Evolutionary conservation across 805 yeast genomes (phyloP).

Genomic region (Lipomyces yamadae): DNA sequence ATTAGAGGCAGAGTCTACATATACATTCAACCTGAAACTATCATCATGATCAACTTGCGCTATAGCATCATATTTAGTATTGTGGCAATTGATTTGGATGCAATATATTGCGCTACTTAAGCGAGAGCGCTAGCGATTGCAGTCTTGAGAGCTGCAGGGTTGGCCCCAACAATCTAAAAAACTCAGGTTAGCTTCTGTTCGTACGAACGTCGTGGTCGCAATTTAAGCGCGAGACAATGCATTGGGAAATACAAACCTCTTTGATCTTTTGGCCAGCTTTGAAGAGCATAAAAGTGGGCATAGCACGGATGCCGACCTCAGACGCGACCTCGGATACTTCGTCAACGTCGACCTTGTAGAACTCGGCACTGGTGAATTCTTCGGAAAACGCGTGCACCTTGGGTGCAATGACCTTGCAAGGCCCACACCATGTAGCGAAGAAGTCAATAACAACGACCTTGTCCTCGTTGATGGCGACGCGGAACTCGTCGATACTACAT

Average conservation of each 20-base stretch:
- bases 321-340: constrained; percentile 75
- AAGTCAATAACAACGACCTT: constrained; percentile 92
- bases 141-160: constrained; percentile 38
- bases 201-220: too few species aligned
- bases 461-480: constrained; percentile 61
- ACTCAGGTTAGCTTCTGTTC: not conserved
- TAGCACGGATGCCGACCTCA: constrained; percentile 64
- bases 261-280: constrained; percentile 79
- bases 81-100: not conserved
- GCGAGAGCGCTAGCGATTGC: constrained; percentile 36
- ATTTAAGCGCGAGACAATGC: too few species aligned
- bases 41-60: not conserved
- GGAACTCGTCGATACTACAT: constrained; percentile 60
- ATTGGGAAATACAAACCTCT: constrained; percentile 47
- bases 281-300: constrained; percentile 75
- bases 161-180: constrained; percentile 38
- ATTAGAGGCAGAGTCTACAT: not conserved
- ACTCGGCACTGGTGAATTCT: constrained; percentile 57
- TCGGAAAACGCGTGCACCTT: constrained; percentile 78
- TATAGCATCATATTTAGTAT: not conserved
- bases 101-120: constrained; percentile 8
- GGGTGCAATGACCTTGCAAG: constrained; percentile 97
- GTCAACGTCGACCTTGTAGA: constrained; percentile 93
- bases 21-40: not conserved
- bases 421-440: constrained; percentile 98